Evolutionary conservation across 768 basidiomycete genomes (phyloP), one percentile per base, ranked within the genome.

Genomic region (Cubamyces sp.): DNA sequence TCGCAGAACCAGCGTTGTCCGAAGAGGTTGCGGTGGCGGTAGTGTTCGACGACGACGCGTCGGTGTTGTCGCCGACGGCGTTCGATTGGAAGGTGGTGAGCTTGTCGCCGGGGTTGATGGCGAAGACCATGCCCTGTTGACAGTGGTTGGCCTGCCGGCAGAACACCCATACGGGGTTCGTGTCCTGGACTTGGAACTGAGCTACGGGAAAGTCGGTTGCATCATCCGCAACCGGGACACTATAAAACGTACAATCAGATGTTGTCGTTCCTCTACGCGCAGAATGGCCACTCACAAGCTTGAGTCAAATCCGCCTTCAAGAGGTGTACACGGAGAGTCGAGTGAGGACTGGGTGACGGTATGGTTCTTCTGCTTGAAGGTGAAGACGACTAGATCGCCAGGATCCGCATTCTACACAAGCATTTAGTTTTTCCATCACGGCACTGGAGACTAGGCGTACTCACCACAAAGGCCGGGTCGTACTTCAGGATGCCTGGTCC

Each of bases 91-190:
- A 88, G 3, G 80, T 79, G 5, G 75, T 70, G 61, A 87, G 81
- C 23, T 83, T 75, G 73, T 76, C 72, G 16, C 81, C 84, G 3
- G 86, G 82, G 69, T 89, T 89, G 66, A 87, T 74, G 25, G 85
- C 83, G 70, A 87, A 86, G 30, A 88, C 87, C 87, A 87, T 88
- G 16, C 86, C 85, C 51, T 75, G 71, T 43, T 78, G 77, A 59
- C 87, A 87, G 70, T 88, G 87, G 53, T 74, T 73, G 16, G 73
- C 71, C 69, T 87, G 86, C 18, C 78, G 74, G 71, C 86, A 87
- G 73, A 79, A 87, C 9, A 84, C 77, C 85, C 85, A 87, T 58
- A 83, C 73, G 3, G 86, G 83, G 57, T 80, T 73, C 3, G 69
- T 74, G 61, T 81, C 75, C 5, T 63, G 39, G 2, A 87, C 76